Evolutionary conservation across 2,329 filamentous ascomycete genomes (phyloP).

Genomic region (Monilinia vaccinii-corymbosi): DNA sequence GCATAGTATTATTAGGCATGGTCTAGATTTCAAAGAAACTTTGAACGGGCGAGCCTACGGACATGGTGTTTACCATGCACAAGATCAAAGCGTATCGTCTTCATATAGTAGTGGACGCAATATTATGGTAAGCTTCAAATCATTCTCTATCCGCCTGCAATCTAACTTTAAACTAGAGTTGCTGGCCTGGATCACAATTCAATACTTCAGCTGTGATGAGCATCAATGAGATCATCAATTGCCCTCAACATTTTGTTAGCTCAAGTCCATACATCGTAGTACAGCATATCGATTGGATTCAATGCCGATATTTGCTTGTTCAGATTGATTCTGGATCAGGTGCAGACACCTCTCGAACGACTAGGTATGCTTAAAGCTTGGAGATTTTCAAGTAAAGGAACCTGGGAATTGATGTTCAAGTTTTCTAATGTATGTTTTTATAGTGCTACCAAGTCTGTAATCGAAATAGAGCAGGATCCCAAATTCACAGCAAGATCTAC

Average conservation of each 20-base stretch:
- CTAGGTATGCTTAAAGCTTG: background rate
- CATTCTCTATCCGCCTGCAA: background rate
- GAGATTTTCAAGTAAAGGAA: background rate
- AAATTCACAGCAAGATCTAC: conserved; percentile 16
- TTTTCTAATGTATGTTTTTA: background rate
- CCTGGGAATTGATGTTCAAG: background rate
- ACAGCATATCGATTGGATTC: conserved; percentile 72
- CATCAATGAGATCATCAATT: conserved; percentile 79
- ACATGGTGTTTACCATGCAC: conserved; percentile 74
- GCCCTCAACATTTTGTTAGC: conserved; percentile 50
- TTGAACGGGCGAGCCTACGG: conserved; percentile 63
- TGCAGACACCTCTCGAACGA: background rate
- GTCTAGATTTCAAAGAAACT: conserved; percentile 60
- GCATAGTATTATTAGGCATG: conserved; percentile 82
- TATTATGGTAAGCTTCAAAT: conserved; percentile 11
- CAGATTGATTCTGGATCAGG: conserved; percentile 5
- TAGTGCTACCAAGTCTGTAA: background rate
- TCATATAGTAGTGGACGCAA: conserved; percentile 10
- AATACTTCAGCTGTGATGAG: conserved; percentile 53
- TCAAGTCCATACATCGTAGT: conserved; percentile 60
- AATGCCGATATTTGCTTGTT: conserved; percentile 80
- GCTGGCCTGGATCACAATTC: conserved; percentile 63
- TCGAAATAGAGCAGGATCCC: conserved; percentile 23
- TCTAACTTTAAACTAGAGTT: conserved; percentile 13
- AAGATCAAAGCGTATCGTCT: conserved; percentile 45